Conservation (phyloP, 768 basidiomycete species). For the Tulasnella sp. region DNA sequence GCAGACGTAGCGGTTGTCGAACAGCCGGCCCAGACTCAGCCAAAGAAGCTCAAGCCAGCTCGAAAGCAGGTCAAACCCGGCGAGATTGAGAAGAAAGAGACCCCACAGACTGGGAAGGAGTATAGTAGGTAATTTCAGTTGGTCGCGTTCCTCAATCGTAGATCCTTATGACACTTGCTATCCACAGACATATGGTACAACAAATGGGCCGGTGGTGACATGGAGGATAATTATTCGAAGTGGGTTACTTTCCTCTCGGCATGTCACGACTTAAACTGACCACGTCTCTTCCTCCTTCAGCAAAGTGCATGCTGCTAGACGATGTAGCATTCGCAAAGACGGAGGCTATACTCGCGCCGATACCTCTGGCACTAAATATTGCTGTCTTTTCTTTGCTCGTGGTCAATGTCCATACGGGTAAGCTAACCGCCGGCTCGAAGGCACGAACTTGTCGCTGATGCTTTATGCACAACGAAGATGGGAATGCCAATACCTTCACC, state of each 20-base stretch:
- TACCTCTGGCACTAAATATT: conserved; percentile 88
- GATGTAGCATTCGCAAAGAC: conserved; percentile 86
- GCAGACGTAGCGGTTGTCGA: conserved; percentile 20
- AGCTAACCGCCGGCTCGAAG: conserved; percentile 43
- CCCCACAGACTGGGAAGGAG: conserved; percentile 91
- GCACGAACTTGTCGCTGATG: neutral
- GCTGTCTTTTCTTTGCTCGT: conserved; percentile 92
- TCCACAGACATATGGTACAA: conserved; percentile 93
- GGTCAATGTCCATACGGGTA: conserved; percentile 98
- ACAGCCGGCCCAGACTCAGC: conserved; percentile 21
- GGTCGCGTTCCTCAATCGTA: neutral
- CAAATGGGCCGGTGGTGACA: conserved; percentile 99
- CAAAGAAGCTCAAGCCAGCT: conserved; percentile 85
- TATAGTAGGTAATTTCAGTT: conserved; percentile 68
- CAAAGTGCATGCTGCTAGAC: conserved; percentile 92
- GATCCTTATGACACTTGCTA: conserved; percentile 34
- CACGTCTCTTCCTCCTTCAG: conserved; percentile 48
- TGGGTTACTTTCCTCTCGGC: conserved; percentile 47
- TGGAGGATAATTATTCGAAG: conserved; percentile 96
- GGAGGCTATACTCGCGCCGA: conserved; percentile 94
- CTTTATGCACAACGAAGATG: conserved; percentile 23
- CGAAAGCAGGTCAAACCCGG: conserved; percentile 90
- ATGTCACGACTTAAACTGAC: neutral
- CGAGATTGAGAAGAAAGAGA: conserved; percentile 86
- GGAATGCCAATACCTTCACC: conserved; percentile 95